These are phyloP conservation scores for Crithidia mellificae DNA, from an alignment of 208 protist genomes.

Conservation along the genomic window DNA sequence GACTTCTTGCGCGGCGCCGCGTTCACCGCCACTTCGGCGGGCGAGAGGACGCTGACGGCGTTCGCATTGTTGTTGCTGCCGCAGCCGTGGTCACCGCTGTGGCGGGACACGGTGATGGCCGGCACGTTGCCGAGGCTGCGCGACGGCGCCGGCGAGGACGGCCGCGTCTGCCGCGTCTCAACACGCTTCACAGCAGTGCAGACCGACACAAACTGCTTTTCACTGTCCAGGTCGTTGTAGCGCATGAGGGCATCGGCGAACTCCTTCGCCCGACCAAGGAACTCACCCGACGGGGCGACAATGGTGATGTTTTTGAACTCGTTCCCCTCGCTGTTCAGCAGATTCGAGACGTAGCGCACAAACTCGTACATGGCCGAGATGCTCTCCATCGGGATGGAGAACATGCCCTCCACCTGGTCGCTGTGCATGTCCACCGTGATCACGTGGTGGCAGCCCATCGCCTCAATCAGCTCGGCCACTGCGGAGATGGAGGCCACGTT, in stretches of 20 bases:
- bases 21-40: neutral
- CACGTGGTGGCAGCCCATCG: constrained; percentile 87
- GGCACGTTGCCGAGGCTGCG: constrained; percentile 8
- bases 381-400: constrained; percentile 91
- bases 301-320: constrained; percentile 74
- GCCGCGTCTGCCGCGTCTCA: constrained; percentile 24
- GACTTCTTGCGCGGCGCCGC: constrained; percentile 1
- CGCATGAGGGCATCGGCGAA: constrained; percentile 87
- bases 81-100: too few species aligned
- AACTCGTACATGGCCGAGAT: constrained; percentile 89
- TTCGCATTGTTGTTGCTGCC: neutral
- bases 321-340: constrained; percentile 69
- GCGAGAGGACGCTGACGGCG: neutral
- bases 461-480: constrained; percentile 91
- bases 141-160: neutral
- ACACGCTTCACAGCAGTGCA: constrained; percentile 78
- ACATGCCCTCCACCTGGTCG: constrained; percentile 94
- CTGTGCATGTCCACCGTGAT: constrained; percentile 93
- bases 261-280: constrained; percentile 72
- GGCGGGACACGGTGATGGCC: neutral
- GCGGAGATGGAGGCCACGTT: constrained; percentile 92
- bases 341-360: constrained; percentile 69
- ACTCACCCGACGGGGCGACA: constrained; percentile 61
- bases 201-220: constrained; percentile 74
- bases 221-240: constrained; percentile 66